Percentiles rank a stretch among this genome's conserved stretches.
Evolutionary conservation across 73 alveolate genomes (phyloP).

Genomic region (Tetrahymena thermophila): DNA sequence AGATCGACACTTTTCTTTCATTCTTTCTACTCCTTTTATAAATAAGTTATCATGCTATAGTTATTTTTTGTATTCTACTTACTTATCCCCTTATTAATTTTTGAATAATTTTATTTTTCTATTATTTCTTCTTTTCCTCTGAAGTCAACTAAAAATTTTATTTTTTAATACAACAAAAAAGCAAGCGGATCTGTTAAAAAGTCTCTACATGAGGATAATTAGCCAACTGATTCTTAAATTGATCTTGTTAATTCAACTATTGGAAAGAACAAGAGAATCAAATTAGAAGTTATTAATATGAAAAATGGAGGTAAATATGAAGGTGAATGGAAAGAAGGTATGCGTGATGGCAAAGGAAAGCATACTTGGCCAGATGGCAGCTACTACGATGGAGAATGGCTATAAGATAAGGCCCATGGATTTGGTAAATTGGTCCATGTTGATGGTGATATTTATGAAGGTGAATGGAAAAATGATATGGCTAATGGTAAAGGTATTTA

Average conservation of each 20-base stretch:
- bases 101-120: neutral
- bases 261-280: constrained; percentile 18
- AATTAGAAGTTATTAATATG: constrained; percentile 16
- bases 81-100: neutral
- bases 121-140: neutral
- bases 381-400: constrained; percentile 78
- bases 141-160: neutral
- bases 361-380: constrained; percentile 59
- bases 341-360: constrained; percentile 57
- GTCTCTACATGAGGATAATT: neutral
- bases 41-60: too few relatives aligned
- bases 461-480: constrained; percentile 62
- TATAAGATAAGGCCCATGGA: constrained; percentile 81
- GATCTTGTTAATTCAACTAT: constrained; percentile 7
- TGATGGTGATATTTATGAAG: constrained; percentile 68
- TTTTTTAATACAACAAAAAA: neutral
- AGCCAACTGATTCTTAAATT: neutral
- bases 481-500: constrained; percentile 64
- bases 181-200: neutral
- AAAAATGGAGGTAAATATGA: constrained; percentile 61
- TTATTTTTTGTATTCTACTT: neutral
- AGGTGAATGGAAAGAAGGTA: constrained; percentile 60
- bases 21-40: neutral
- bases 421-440: constrained; percentile 76
- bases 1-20: neutral